Evolutionary conservation across 768 basidiomycete genomes (phyloP), one percentile per base, ranked within the genome.

Genomic region (Amanita rubescens): DNA sequence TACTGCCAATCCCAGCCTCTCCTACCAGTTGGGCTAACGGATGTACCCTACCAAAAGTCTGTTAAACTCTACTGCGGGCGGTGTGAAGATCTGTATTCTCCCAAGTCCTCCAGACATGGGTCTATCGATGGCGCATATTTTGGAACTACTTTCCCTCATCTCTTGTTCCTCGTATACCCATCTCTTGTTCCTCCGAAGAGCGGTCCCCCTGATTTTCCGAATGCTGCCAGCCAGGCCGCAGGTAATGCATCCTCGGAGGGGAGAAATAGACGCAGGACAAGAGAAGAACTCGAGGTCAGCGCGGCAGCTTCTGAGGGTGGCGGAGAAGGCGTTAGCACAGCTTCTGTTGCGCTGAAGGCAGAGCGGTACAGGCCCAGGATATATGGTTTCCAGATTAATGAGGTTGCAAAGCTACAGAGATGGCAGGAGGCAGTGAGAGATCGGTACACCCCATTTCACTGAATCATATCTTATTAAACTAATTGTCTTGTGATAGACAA

Each of bases 71-170:
- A 94, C 71, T 99, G 96, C 66, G 94, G 94, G 1, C 86, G 94
- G 34, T 99, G 96, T 70, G 95, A 99, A 71, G 96, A 99, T 70
- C 85, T 99, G 60, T 99, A 98, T 71, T 92, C 90, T 0, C 96
- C 96, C 34, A 99, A 99, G 68, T 94, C 90, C 1, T 94, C 93
- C 5, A 82, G 95, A 25, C 96, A 99, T 67, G 95, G 95, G 46
- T 87, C 88, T 34, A 97, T 99, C 65, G 96, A 99, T 66, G 95
- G 96, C 25, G 96, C 96, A 1, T 99, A 95, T 71, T 99, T 99
- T 61, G 96, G 96, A 56, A 95, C 94, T 0, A 96, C 94, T 1
- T 97, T 98, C 75, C 93, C 94, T 0, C 95, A 97, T 67, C 84
- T 99, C 51, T 75, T 97, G 45, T 96, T 94, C 74, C 91, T 98